These are phyloP conservation scores for Ramularia endophylla DNA, from an alignment of 2,329 filamentous ascomycete genomes.

Conservation along the genomic window DNA sequence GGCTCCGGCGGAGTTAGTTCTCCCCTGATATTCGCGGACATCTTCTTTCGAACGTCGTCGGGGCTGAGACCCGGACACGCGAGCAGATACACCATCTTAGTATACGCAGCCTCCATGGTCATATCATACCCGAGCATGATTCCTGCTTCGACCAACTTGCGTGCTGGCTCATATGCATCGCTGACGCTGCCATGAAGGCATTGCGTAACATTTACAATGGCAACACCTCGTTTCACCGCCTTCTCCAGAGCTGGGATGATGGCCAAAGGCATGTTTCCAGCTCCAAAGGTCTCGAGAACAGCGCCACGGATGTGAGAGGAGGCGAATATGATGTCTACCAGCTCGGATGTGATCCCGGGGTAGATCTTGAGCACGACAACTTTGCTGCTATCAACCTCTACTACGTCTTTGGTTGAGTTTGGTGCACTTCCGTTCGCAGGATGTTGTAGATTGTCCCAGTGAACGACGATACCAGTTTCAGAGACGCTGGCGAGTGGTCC, in stretches of 20 bases:
- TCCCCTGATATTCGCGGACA: constrained; percentile 71
- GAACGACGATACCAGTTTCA: constrained; percentile 48
- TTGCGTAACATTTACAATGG: constrained; percentile 88
- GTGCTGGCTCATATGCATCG: constrained; percentile 37
- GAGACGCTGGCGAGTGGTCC: constrained; percentile 70
- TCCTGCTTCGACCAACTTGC: constrained; percentile 72
- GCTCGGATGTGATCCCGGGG: constrained; percentile 81
- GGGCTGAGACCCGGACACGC: constrained; percentile 57
- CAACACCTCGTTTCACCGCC: constrained; percentile 72
- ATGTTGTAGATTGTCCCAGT: constrained; percentile 38
- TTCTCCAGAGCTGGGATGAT: constrained; percentile 59
- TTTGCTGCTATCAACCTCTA: constrained; percentile 71
- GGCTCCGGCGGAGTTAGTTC: constrained; percentile 59
- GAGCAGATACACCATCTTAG: constrained; percentile 82
- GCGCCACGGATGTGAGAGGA: constrained; percentile 63
- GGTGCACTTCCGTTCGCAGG: constrained; percentile 36
- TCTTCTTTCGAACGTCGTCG: constrained; percentile 61
- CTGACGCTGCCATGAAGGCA: constrained; percentile 48
- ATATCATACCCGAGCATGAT: constrained; percentile 86
- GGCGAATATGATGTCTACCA: constrained; percentile 81
- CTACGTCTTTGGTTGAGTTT: constrained; percentile 7
- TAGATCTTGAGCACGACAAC: constrained; percentile 87
- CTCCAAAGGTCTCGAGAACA: constrained; percentile 86
- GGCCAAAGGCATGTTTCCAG: constrained; percentile 84
- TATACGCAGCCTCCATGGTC: constrained; percentile 84